phyloP scores from a whole-genome alignment of 2,329 filamentous ascomycete species.

The Juglanconis oblonga region DNA sequence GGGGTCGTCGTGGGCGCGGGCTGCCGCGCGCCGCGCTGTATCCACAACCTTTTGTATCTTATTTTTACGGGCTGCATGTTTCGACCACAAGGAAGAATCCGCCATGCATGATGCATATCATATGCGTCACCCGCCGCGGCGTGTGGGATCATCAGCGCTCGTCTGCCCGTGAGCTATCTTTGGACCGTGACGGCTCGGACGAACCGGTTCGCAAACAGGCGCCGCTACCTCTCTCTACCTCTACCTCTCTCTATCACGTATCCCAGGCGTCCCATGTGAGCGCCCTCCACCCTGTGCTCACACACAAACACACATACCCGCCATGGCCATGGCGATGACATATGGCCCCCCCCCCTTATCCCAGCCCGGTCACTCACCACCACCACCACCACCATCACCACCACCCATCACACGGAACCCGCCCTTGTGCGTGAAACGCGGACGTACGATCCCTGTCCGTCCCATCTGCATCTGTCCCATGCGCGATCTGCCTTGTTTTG shows the following conservation, averaged over 20 bases:
- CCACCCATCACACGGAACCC: background rate
- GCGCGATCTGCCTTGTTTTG: constrained; percentile 4
- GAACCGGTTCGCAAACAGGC: background rate
- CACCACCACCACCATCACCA: background rate
- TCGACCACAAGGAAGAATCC: constrained; percentile 9
- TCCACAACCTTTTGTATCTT: background rate
- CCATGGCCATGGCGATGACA: too few relatives aligned
- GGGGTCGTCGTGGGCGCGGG: background rate
- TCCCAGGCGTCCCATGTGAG: background rate
- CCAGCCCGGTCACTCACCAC: background rate
- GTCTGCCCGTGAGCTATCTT: background rate
- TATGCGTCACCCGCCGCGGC: constrained; percentile 2
- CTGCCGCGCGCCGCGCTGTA: background rate
- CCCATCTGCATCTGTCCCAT: constrained; percentile 6
- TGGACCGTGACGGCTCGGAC: background rate
- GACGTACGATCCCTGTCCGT: background rate
- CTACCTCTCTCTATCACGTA: background rate
- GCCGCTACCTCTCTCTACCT: too few relatives aligned
- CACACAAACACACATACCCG: too few relatives aligned
- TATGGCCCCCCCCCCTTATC: too few relatives aligned
- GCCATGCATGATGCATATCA: constrained; percentile 12
- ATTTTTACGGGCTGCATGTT: constrained; percentile 9
- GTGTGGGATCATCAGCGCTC: background rate
- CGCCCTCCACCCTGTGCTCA: too few relatives aligned
- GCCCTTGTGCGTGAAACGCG: too few relatives aligned